Base-by-base conservation (phyloP, 345 rosid species). In the Litchi chinensis region DNA sequence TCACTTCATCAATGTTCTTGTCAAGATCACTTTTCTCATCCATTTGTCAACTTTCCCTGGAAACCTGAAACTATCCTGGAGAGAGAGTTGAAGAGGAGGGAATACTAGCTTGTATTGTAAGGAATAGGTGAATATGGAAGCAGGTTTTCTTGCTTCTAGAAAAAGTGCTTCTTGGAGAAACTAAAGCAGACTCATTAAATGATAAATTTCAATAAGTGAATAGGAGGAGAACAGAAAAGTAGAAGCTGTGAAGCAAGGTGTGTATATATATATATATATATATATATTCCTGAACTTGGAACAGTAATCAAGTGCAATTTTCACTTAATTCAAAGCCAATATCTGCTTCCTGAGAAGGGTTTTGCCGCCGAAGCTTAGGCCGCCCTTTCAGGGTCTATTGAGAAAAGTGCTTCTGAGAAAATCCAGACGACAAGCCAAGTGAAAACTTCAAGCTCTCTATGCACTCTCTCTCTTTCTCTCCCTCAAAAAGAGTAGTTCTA, bases 1-100 rank as follows among this genome's bases (percentile, higher is more conserved):
- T 89, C 32, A 85, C 89, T 54, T 93, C 98, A 75, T 95, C 95
- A 52, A 77, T 79, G 28, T 60, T 60, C 85, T 83, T 90, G 54
- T 88, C 93, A 16, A 78, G 71, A 68, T 82, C 92, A 74, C 81
- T 82, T 70, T 83, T 83, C 81, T 87, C 90, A 40, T 86, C 94
- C 88, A 83, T 84, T 12, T 52, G 56, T 40, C 71, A 76, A 70
- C 67, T 59, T 64, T 32, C 12, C n/a, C 63, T 75, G 71, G 66
- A 77, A 63, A 10, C 60, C 69, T 66, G 16, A 71, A 28, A 26
- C 41, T 43, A 11, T 46, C 18, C n/a, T 16, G 37, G 37, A 32
- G 37, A 21, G 63, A 77, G 39, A 39, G 62, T 10, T 18, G 70
- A 62, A 48, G 22, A 70, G 43, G 72, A 11, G 63, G 24, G 26